These are phyloP conservation scores for Beauveria sp. DNA, from an alignment of 2,329 filamentous ascomycete genomes.

Conservation along the genomic window DNA sequence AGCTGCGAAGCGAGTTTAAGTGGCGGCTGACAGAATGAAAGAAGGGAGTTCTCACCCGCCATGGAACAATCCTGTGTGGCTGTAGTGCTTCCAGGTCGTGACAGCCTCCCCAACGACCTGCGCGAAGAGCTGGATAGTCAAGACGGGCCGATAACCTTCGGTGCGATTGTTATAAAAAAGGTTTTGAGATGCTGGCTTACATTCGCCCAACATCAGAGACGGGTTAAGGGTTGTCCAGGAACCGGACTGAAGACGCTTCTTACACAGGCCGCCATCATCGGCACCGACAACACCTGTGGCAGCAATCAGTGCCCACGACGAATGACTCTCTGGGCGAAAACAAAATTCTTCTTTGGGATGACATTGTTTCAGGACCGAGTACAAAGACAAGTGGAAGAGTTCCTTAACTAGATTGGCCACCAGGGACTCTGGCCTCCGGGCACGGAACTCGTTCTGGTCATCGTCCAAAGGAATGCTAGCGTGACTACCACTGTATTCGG, in stretches of 20 bases:
- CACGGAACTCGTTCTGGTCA: background rate
- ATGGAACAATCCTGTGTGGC: background rate
- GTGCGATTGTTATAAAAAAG: background rate
- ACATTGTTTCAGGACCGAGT: background rate
- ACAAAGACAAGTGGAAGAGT: background rate
- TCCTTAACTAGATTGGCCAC: background rate
- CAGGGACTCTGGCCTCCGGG: background rate
- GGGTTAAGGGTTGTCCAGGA: no score
- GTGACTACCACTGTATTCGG: background rate
- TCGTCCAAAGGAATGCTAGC: background rate
- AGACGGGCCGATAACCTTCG: background rate
- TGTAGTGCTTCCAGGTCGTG: background rate
- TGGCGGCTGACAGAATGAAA: background rate
- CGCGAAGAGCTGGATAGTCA: background rate
- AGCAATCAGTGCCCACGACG: no score
- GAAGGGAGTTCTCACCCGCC: background rate
- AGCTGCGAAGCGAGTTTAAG: background rate
- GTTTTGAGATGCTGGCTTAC: background rate
- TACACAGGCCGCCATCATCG: no score
- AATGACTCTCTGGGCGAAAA: no score
- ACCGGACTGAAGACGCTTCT: no score
- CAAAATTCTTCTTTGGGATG: no score
- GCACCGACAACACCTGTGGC: no score
- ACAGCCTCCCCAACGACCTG: background rate
- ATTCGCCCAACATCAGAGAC: no score